Base-by-base conservation (phyloP, 202 grass and related monocot genomes). In the Cymbopogon flexuosus region DNA sequence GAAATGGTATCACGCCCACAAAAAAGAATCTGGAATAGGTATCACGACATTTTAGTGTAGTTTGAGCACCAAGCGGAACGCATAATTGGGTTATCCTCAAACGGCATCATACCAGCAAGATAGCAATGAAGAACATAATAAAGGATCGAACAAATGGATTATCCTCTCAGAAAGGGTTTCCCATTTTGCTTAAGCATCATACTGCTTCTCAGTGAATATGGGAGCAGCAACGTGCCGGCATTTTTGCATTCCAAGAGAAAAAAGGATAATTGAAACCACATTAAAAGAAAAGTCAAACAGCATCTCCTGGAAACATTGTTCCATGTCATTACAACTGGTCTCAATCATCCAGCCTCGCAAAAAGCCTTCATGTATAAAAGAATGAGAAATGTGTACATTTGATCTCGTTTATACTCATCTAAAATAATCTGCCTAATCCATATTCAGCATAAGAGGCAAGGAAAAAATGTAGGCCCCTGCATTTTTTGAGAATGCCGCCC, bases 361-460 rank as follows among this genome's bases (percentile, higher is more conserved):
- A 30, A 6, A 73, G 29, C 72, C 42, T 63, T 54, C 31, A 14
- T 47, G 73, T 73, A 59, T 31, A 62, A 86, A 89, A 89, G 68
- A 86, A 83, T 79, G 43, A 68, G 42, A 75, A 74, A 0, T 40
- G 83, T 79, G 65, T 73, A 83, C 79, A 86, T 78, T 18, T 71
- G 66, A 78, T 78, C n/a, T 81, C 11, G 8, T 61, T 70, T 65
- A 81, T 67, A 51, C 68, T 43, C 69, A 54, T 65, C 27, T 81
- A 81, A 85, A 86, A 83, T 45, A 79, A 75, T 73, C 73, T 70
- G 45, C 34, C 74, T 89, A 79, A 79, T 43, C 24, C 75, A 89
- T 57, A 83, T 73, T 59, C 75, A 81, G 61, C 39, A 42, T 39
- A 72, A 62, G 87, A 77, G 46, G 60, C 67, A 65, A 71, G 73